Conservation (phyloP, 306 rosid species). For the Quercus suber region DNA sequence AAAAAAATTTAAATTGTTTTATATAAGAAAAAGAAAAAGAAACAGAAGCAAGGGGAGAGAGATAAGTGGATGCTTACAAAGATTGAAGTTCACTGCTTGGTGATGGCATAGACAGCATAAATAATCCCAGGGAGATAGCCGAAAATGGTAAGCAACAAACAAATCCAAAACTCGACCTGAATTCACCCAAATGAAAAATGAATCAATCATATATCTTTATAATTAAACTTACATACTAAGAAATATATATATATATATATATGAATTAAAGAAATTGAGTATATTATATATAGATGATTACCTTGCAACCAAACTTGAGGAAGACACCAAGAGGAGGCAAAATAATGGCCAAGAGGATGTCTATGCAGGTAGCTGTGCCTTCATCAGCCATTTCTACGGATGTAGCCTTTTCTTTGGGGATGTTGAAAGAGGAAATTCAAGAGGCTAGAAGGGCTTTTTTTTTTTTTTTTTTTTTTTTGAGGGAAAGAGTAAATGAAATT, state of each 20-base stretch:
- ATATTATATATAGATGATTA: background rate
- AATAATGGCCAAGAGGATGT: constrained; percentile 69
- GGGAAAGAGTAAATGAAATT: background rate
- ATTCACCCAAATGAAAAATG: background rate
- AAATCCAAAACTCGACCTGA: constrained; percentile 88
- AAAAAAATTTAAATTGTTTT: too few species aligned
- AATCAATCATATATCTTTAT: background rate
- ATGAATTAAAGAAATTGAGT: background rate
- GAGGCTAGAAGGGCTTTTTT: too few species aligned
- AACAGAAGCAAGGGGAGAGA: background rate
- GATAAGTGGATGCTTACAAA: constrained; percentile 25
- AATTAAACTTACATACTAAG: background rate
- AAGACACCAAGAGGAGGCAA: constrained; percentile 93
- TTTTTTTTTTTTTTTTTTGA: too few species aligned
- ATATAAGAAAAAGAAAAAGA: background rate
- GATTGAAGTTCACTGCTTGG: constrained; percentile 46
- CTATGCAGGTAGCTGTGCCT: constrained; percentile 54
- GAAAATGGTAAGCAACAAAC: constrained; percentile 60
- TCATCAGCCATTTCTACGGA: constrained; percentile 25
- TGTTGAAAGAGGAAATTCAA: background rate
- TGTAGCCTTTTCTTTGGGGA: background rate
- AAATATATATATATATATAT: background rate
- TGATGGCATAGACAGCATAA: constrained; percentile 61
- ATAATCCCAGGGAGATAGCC: constrained; percentile 79
- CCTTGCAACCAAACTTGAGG: constrained; percentile 69